Evolutionary conservation across 768 basidiomycete genomes (phyloP).

Genomic region (Pulveroboletus sp.): DNA sequence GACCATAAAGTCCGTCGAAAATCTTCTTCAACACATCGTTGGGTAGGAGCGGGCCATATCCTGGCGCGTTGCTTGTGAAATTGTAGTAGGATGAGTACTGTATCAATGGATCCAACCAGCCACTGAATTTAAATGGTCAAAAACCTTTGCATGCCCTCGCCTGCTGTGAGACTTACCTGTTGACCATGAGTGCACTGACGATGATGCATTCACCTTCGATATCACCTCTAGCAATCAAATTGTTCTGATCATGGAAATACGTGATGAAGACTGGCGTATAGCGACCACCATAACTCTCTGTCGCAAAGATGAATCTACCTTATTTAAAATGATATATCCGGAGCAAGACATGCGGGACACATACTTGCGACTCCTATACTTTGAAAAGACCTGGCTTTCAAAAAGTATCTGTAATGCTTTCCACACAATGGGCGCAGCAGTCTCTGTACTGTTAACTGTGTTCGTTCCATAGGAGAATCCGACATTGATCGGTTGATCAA

Average conservation of each 20-base stretch:
- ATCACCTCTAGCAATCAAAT: constrained; percentile 41
- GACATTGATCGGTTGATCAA: constrained; percentile 66
- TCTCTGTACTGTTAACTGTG: constrained; percentile 47
- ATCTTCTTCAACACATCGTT: constrained; percentile 43
- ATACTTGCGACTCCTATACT: constrained; percentile 53
- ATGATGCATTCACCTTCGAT: constrained; percentile 49
- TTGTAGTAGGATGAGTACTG: constrained; percentile 57
- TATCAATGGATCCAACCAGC: constrained; percentile 68
- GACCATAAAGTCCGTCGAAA: constrained; percentile 46
- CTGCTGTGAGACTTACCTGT: constrained; percentile 51
- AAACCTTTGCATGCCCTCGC: neutral
- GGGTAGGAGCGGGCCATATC: constrained; percentile 61
- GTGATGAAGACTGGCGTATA: constrained; percentile 65
- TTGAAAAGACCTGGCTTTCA: constrained; percentile 50
- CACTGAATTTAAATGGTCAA: constrained; percentile 34
- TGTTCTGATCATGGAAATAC: constrained; percentile 63
- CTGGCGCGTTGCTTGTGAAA: constrained; percentile 61
- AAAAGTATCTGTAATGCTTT: constrained; percentile 62
- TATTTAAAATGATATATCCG: neutral
- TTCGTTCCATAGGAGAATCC: constrained; percentile 62
- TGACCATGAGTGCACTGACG: constrained; percentile 64
- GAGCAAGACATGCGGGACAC: constrained; percentile 12
- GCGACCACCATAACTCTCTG: constrained; percentile 69
- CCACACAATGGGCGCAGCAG: constrained; percentile 62
- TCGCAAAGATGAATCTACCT: constrained; percentile 56